Conservation (phyloP, 225 moss, liverwort and hornwort species). For the Marchantia paleacea region DNA sequence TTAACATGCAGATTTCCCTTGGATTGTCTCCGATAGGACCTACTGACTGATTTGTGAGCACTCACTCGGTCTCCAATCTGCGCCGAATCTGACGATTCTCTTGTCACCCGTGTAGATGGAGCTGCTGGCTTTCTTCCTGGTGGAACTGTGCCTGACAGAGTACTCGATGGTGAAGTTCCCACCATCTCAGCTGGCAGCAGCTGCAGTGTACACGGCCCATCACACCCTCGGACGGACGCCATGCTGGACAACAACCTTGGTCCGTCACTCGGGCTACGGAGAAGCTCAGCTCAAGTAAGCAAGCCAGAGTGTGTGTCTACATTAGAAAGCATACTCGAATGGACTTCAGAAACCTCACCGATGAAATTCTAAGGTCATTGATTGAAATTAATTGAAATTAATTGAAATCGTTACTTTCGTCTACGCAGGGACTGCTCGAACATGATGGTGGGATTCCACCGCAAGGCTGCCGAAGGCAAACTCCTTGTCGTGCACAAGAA, state of each 20-base stretch:
- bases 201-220: slow-evolving; percentile 72
- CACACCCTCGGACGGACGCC: slow-evolving; percentile 48
- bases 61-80: not conserved
- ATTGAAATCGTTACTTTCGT: not conserved
- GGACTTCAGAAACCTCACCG: no score
- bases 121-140: slow-evolving; percentile 66
- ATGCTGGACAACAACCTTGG: slow-evolving; percentile 69
- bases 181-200: slow-evolving; percentile 75
- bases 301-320: not conserved
- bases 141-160: slow-evolving; percentile 85
- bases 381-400: not conserved
- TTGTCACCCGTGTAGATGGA: slow-evolving; percentile 41
- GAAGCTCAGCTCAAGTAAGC: slow-evolving; percentile 59
- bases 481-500: slow-evolving; percentile 92
- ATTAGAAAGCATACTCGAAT: no score
- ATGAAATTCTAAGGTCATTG: no score
- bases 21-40: not conserved
- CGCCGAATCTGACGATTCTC: not conserved
- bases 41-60: not conserved
- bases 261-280: slow-evolving; percentile 69
- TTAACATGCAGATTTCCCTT: not conserved
- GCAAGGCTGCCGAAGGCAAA: slow-evolving; percentile 55
- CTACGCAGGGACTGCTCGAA: slow-evolving; percentile 58
- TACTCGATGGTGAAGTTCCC: slow-evolving; percentile 73
- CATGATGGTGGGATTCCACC: slow-evolving; percentile 63